Evolutionary conservation across 768 basidiomycete genomes (phyloP).

Genomic region (Lentinula detonsa): DNA sequence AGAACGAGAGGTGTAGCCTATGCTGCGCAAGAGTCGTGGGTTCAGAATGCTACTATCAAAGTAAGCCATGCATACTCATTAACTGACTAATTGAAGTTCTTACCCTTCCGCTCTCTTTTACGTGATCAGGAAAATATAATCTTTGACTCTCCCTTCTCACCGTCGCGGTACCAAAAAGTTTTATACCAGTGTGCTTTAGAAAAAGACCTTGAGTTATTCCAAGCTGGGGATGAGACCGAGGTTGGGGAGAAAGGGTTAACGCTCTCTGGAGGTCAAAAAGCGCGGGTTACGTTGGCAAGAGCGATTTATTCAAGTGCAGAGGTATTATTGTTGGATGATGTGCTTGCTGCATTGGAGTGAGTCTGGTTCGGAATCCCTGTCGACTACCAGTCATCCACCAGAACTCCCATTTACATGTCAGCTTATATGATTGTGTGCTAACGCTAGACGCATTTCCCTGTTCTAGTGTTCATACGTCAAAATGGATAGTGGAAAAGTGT

Average conservation of each 20-base stretch:
- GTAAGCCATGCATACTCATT: slow-evolving; percentile 20
- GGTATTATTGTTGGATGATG: slow-evolving; percentile 28
- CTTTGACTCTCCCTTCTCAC: slow-evolving; percentile 73
- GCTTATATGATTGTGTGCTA: too few species aligned
- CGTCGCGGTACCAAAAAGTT: slow-evolving; percentile 71
- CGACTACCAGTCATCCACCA: too few species aligned
- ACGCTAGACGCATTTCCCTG: too few species aligned
- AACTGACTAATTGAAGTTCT: neutral
- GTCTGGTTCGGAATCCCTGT: slow-evolving; percentile 34
- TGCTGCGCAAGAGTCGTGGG: slow-evolving; percentile 83
- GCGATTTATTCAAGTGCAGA: slow-evolving; percentile 45
- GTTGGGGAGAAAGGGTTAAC: slow-evolving; percentile 62
- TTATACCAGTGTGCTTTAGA: slow-evolving; percentile 71
- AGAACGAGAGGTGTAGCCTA: slow-evolving; percentile 66
- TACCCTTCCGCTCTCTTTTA: neutral
- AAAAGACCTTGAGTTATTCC: slow-evolving; percentile 61
- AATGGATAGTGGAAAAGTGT: slow-evolving; percentile 76
- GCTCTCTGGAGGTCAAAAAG: slow-evolving; percentile 43
- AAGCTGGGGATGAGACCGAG: slow-evolving; percentile 67
- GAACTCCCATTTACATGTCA: slow-evolving; percentile 18
- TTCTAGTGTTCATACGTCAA: slow-evolving; percentile 70
- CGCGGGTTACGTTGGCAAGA: slow-evolving; percentile 32
- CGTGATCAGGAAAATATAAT: slow-evolving; percentile 62
- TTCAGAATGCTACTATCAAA: slow-evolving; percentile 72
- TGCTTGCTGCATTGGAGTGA: slow-evolving; percentile 20